A percentile compares a stretch with the other conserved stretches of the same genome.
Conservation (phyloP, 768 basidiomycete species). For the Suillus tomentosus region DNA sequence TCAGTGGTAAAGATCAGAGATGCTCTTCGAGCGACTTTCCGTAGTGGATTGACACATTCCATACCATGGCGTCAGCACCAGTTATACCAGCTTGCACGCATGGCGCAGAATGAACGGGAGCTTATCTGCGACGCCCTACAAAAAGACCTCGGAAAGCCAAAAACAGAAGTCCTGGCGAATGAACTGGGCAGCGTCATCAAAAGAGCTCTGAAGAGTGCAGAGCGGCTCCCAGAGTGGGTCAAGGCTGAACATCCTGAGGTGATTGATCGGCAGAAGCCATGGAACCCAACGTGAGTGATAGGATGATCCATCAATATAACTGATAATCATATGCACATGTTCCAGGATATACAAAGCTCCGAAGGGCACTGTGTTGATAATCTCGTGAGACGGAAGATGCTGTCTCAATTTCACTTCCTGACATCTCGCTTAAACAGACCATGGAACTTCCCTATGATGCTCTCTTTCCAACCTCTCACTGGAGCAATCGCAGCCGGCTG, state of each 20-base stretch:
- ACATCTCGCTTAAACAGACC: conserved; percentile 40
- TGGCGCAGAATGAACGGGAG: conserved; percentile 64
- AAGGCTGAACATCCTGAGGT: conserved; percentile 43
- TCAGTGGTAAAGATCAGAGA: conserved; percentile 34
- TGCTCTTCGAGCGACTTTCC: conserved; percentile 48
- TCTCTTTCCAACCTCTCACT: conserved; percentile 56
- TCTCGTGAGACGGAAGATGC: conserved; percentile 46
- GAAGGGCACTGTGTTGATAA: conserved; percentile 63
- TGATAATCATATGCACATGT: background rate
- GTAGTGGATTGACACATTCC: conserved; percentile 47
- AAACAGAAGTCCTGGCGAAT: conserved; percentile 30
- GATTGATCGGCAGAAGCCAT: conserved; percentile 42
- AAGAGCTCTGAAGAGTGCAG: conserved; percentile 43
- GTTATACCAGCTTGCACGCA: conserved; percentile 59
- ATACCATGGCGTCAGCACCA: conserved; percentile 68
- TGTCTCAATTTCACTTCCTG: background rate
- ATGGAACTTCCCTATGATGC: conserved; percentile 67
- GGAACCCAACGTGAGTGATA: conserved; percentile 46
- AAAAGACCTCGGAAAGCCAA: conserved; percentile 53
- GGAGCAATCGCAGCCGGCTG: conserved; percentile 80
- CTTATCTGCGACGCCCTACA: conserved; percentile 44
- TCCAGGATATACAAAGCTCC: conserved; percentile 49
- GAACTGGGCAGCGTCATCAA: conserved; percentile 51
- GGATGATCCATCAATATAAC: background rate
- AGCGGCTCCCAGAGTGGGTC: conserved; percentile 61